These are phyloP conservation scores for Debaryomycetaceae sp. DNA, from an alignment of 1,139 yeast genomes.

Conservation along the genomic window DNA sequence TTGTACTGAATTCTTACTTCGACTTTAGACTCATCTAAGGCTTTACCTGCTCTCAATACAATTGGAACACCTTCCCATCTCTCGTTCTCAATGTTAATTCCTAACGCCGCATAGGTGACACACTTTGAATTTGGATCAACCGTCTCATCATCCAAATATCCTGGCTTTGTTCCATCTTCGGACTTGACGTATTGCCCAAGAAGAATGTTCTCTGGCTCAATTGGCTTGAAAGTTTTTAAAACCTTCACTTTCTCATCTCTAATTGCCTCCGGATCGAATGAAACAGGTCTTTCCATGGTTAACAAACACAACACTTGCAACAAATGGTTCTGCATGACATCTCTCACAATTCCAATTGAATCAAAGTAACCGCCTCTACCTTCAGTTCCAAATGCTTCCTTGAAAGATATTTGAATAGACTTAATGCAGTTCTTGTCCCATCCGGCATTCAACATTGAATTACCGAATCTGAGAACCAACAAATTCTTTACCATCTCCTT, in stretches of 20 bases:
- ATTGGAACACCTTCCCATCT: constrained; percentile 99
- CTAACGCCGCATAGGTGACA: constrained; percentile 88
- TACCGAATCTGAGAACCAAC: constrained; percentile 84
- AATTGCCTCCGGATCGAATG: constrained; percentile 86
- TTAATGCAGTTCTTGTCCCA: constrained; percentile 83
- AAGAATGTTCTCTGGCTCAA: constrained; percentile 64
- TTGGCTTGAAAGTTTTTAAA: constrained; percentile 72
- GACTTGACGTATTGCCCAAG: constrained; percentile 87
- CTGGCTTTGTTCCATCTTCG: constrained; percentile 85
- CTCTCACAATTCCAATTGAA: constrained; percentile 91
- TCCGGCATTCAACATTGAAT: constrained; percentile 75
- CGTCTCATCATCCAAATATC: constrained; percentile 90
- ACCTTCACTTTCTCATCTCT: constrained; percentile 96
- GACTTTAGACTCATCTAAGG: constrained; percentile 86
- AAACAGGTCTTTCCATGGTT: constrained; percentile 94
- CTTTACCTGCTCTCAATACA: constrained; percentile 95
- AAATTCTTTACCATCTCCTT: constrained; percentile 97
- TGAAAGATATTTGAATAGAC: constrained; percentile 83
- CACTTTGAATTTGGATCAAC: constrained; percentile 79
- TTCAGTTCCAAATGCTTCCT: constrained; percentile 96
- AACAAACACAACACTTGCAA: constrained; percentile 87
- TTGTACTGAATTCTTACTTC: constrained; percentile 93
- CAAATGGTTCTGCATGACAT: constrained; percentile 96
- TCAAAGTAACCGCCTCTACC: constrained; percentile 99
- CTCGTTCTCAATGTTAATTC: constrained; percentile 77